Conservation (phyloP, 768 basidiomycete genomes). For the Lentinula sp. region DNA sequence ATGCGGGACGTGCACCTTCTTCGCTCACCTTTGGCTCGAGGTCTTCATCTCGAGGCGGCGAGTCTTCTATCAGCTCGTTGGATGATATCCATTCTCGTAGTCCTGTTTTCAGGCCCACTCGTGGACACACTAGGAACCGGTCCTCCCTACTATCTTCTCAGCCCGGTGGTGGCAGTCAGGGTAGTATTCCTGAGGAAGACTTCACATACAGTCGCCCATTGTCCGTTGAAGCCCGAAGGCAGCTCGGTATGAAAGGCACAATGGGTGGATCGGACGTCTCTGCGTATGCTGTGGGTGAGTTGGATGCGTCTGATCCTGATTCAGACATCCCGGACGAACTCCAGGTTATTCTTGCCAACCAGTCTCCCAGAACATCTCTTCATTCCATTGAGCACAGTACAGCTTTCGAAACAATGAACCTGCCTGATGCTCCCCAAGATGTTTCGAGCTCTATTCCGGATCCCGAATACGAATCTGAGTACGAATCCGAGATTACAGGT, state of each 20-base stretch:
- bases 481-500: not conserved
- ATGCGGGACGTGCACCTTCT: conserved; percentile 4
- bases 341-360: conserved; percentile 47
- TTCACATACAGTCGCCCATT: conserved; percentile 26
- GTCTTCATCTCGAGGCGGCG: conserved; percentile 22
- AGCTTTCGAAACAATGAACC: conserved; percentile 20
- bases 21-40: conserved; percentile 17
- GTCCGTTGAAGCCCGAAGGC: conserved; percentile 43
- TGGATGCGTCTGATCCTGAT: conserved; percentile 58
- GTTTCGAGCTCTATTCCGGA: not conserved
- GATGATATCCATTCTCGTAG: conserved; percentile 21
- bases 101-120: conserved; percentile 28
- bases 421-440: conserved; percentile 4
- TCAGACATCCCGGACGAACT: conserved; percentile 81
- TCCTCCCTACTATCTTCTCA: conserved; percentile 16
- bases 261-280: conserved; percentile 56
- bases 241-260: conserved; percentile 61
- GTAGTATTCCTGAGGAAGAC: conserved; percentile 4
- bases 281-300: conserved; percentile 33
- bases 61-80: conserved; percentile 9
- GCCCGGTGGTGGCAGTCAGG: not conserved
- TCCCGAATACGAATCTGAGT: not conserved
- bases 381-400: conserved; percentile 32
- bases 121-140: conserved; percentile 15
- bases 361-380: conserved; percentile 26